phyloP scores from a whole-genome alignment of 2,329 filamentous ascomycete genomes.

The Diplocarpon rosae region DNA sequence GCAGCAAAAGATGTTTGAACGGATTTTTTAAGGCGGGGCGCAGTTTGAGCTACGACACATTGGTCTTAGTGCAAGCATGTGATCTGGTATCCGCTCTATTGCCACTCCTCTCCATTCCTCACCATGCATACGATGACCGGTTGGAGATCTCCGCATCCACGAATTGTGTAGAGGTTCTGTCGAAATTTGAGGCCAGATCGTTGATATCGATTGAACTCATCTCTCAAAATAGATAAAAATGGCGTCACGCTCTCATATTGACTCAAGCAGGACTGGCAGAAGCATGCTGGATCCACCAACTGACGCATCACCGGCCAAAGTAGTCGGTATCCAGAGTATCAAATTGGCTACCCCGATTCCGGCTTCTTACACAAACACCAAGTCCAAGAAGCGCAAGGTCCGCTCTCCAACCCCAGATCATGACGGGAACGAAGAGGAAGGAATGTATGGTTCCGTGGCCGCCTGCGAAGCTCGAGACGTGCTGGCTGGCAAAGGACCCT shows the following conservation, averaged over 20 bases:
- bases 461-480: conserved; percentile 3
- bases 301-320: conserved; percentile 1
- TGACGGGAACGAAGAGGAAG: conserved; percentile 9
- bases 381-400: conserved; percentile 14
- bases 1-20: conserved; percentile 3
- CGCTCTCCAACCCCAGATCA: background rate
- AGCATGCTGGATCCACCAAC: background rate
- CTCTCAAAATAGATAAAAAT: background rate
- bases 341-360: background rate
- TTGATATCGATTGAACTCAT: too few species aligned
- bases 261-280: background rate
- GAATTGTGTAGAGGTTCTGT: too few species aligned
- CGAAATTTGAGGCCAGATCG: too few species aligned
- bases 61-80: conserved; percentile 3
- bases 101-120: background rate
- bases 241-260: conserved; percentile 4
- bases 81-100: background rate
- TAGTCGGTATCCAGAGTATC: conserved; percentile 4
- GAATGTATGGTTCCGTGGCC: conserved; percentile 2
- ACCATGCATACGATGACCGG: background rate
- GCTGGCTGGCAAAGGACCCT: conserved; percentile 2
- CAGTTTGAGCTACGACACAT: conserved; percentile 1
- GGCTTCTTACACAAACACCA: background rate
- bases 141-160: too few species aligned
- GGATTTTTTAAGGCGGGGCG: background rate